Evolutionary conservation across 495 filamentous ascomycete species (phyloP).

Genomic region (Alectoria sarmentosa): DNA sequence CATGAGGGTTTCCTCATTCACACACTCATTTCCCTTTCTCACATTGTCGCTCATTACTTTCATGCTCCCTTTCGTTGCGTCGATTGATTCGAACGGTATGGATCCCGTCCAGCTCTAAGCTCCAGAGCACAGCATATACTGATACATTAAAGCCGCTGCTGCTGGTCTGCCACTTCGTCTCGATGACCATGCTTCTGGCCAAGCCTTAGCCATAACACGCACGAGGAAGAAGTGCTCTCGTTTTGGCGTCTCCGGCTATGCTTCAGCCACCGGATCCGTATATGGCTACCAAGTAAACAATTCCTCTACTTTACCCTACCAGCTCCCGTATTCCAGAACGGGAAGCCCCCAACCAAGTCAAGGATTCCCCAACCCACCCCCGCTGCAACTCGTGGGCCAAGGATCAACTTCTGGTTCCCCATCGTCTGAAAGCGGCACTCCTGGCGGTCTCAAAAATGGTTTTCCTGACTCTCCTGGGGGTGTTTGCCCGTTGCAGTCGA

Average conservation of each 20-base stretch:
- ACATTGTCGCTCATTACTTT: conserved; percentile 11
- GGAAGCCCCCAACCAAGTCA: background rate
- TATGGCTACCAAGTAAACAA: background rate
- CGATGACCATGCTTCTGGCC: conserved; percentile 11
- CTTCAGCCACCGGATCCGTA: background rate
- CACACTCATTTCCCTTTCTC: conserved; percentile 20
- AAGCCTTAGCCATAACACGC: background rate
- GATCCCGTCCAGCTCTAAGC: background rate
- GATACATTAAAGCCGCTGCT: background rate
- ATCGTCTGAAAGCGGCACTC: background rate
- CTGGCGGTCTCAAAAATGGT: background rate
- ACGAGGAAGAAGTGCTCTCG: conserved; percentile 6
- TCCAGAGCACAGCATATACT: background rate
- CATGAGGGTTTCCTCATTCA: conserved; percentile 20
- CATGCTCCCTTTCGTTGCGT: conserved; percentile 5
- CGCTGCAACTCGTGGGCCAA: background rate
- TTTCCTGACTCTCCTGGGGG: background rate
- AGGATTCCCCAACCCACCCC: background rate
- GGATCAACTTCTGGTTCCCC: conserved; percentile 1
- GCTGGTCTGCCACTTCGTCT: conserved; percentile 17
- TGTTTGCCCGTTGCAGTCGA: conserved; percentile 5
- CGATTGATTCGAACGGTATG: conserved; percentile 10
- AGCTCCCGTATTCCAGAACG: background rate
- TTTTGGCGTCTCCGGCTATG: background rate
- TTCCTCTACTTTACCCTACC: conserved; percentile 7